A percentile compares a stretch with the other conserved stretches of the same genome.
phyloP scores from a whole-genome alignment of 257 asterid genomes.

The Nicotiana noctiflora region DNA sequence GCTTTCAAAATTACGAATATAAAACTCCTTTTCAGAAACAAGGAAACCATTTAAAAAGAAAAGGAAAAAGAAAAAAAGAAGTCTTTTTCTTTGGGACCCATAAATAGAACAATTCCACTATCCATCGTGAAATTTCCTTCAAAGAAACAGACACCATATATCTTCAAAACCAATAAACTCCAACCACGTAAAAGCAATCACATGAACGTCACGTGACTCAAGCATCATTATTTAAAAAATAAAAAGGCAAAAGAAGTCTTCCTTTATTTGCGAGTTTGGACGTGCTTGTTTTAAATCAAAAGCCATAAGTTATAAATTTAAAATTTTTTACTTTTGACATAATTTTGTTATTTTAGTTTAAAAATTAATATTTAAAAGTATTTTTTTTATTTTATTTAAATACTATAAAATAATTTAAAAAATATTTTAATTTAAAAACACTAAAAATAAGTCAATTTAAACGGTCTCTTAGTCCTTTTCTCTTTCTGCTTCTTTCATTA shows the following conservation, averaged over 20 bases:
- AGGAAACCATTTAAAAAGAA: neutral
- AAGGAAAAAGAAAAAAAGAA: no score
- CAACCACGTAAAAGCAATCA: neutral
- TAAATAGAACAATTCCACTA: neutral
- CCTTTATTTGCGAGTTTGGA: no score
- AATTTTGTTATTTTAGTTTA: no score
- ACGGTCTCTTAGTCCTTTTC: neutral
- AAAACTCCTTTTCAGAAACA: neutral
- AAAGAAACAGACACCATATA: neutral
- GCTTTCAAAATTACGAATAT: neutral
- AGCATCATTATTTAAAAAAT: neutral
- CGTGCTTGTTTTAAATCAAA: no score
- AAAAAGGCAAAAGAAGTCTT: neutral
- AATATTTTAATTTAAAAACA: no score
- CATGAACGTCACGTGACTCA: neutral
- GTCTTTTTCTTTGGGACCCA: neutral
- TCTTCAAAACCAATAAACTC: neutral
- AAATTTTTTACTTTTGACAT: no score
- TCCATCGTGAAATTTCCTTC: neutral
- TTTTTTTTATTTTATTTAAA: no score
- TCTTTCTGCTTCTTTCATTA: neutral
- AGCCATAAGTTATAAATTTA: no score
- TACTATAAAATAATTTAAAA: no score
- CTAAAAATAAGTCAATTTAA: no score
- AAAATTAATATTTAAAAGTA: no score